These are phyloP conservation scores for Primulina huaijiensis DNA, from an alignment of 257 asterid species.

Conservation along the genomic window DNA sequence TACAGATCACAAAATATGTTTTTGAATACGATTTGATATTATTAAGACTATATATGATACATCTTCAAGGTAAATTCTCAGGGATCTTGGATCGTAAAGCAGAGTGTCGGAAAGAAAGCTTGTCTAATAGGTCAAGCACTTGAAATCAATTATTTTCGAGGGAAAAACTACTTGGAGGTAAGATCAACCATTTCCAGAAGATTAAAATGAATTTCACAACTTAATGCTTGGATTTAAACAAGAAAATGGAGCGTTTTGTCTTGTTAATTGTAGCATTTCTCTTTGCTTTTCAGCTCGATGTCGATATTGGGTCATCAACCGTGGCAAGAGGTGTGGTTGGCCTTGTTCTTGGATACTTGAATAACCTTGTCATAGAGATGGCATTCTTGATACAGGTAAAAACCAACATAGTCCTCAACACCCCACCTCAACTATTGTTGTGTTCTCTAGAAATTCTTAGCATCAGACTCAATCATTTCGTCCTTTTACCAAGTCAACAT, in stretches of 20 bases:
- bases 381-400: slow-evolving; percentile 90
- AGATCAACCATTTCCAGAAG: background rate
- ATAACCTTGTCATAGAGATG: slow-evolving; percentile 83
- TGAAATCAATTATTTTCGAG: slow-evolving; percentile 35
- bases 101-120: slow-evolving; percentile 49
- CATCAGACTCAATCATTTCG: too few species aligned
- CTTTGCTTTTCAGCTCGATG: slow-evolving; percentile 52
- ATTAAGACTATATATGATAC: background rate
- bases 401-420: background rate
- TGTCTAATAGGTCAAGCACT: slow-evolving; percentile 46
- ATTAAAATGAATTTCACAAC: background rate
- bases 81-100: slow-evolving; percentile 59
- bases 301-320: slow-evolving; percentile 82
- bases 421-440: background rate
- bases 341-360: slow-evolving; percentile 88
- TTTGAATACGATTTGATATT: background rate
- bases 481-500: too few species aligned
- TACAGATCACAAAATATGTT: background rate
- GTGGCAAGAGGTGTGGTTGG: slow-evolving; percentile 85
- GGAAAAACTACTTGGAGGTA: slow-evolving; percentile 50
- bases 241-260: background rate
- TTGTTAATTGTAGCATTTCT: background rate
- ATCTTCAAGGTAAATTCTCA: background rate
- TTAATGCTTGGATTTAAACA: background rate
- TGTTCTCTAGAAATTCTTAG: background rate